Conservation (phyloP, 164 flowering plant genomes). For the Nelumbo lutea region DNA sequence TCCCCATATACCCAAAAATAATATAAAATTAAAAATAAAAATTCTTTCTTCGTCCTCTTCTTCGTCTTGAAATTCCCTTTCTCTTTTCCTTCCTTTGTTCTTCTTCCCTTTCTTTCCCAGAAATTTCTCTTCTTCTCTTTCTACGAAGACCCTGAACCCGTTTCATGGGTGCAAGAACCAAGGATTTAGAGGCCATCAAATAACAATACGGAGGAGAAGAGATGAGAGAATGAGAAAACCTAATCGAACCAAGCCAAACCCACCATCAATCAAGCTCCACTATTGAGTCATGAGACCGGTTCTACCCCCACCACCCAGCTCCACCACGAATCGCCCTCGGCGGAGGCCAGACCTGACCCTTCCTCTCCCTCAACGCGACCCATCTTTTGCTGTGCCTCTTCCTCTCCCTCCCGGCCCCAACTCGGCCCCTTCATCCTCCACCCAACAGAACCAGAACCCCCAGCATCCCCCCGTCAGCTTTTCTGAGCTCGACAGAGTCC, state of each 20-base stretch:
- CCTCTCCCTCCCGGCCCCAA: slow-evolving; percentile 54
- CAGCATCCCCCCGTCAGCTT: slow-evolving; percentile 18
- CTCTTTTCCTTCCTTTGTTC: too few relatives aligned
- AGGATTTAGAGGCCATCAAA: too few relatives aligned
- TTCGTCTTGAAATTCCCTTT: too few relatives aligned
- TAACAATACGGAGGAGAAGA: neutral
- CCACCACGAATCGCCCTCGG: slow-evolving; percentile 30
- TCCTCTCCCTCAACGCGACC: slow-evolving; percentile 69
- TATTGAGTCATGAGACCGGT: slow-evolving; percentile 32
- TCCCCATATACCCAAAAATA: too few relatives aligned
- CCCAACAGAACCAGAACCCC: slow-evolving; percentile 12
- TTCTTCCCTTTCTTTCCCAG: too few relatives aligned
- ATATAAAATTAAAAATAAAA: too few relatives aligned
- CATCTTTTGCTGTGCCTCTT: slow-evolving; percentile 63
- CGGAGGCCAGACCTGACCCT: slow-evolving; percentile 60
- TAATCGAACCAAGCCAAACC: neutral
- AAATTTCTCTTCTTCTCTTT: too few relatives aligned
- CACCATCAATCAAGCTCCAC: neutral
- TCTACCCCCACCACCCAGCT: slow-evolving; percentile 25
- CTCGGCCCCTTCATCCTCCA: slow-evolving; percentile 9
- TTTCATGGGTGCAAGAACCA: too few relatives aligned
- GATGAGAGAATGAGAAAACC: neutral
- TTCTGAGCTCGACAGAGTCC: slow-evolving; percentile 56
- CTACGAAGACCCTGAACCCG: too few relatives aligned
- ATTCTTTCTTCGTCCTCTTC: too few relatives aligned